Evolutionary conservation across 2,329 filamentous ascomycete genomes (phyloP), one percentile per base, ranked within the genome.

Genomic region (Didymella glomerata): DNA sequence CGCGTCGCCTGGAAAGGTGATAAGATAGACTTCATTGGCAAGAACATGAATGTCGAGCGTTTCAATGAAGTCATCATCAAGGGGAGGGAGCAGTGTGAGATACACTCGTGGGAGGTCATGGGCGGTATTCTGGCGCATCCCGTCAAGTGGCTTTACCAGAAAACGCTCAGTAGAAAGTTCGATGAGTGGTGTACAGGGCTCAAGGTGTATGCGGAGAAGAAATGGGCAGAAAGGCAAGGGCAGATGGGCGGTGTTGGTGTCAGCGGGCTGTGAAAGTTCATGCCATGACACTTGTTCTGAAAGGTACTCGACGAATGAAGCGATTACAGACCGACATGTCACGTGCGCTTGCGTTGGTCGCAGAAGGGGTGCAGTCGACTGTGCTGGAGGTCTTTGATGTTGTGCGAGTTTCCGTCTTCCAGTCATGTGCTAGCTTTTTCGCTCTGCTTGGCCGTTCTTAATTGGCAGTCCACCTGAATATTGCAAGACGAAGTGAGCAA

Each of bases 21-120:
- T 34, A 61, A 65, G 24, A 52, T 64, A 2, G 63, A 61, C 22
- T 59, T 65, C 32, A 57, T 62, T 13, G 49, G 54, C 6, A 49
- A 57, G 14, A 62, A 51, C 9, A 42, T 62, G 16, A 60, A 59
- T 16, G 27, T 57, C 11, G 66, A 69, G 25, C 50, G 67, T 3
- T 66, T 69, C 13, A 66, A 69, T 13, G 67, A 69, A 42, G 53
- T 68, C 8, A 68, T 69, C 36, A 51, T 62, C 1, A 58, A 27
- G 9, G 54, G 59, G 0, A 48, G 64, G 11, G 56, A 62, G 4
- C 52, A 64, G 24, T 69, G 67, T 44, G 66, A 69, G 44, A 65
- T 69, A 5, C 44, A 63, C 18, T 62, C 56, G 1, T 69, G 67
- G 67, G 67, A 69, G 59, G 34, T 64, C 2, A 69, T 69, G 66